Percentiles rank a stretch among this genome's conserved stretches.
Evolutionary conservation across 208 protist genomes (phyloP).

Genomic region (Hexamita inflata): DNA sequence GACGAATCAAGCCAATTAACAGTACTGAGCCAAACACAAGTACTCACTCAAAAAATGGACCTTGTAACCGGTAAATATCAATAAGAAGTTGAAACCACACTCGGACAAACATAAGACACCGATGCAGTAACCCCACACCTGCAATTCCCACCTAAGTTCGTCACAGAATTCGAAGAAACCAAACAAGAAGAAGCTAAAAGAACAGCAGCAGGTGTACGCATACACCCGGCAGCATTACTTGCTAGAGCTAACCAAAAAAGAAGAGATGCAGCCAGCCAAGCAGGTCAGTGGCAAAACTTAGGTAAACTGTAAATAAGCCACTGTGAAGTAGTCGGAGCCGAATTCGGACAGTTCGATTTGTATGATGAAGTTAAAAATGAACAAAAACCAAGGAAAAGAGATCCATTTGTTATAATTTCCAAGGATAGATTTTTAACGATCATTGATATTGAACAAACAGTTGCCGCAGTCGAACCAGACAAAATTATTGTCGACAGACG

Average conservation of each 20-base stretch:
- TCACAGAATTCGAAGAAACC: background rate
- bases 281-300: slow-evolving; percentile 7
- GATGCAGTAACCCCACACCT: too few relatives aligned
- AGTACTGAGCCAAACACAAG: too few relatives aligned
- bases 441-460: slow-evolving; percentile 7
- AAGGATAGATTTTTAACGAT: slow-evolving; percentile 25
- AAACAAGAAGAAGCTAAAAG: background rate
- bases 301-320: background rate
- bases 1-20: too few relatives aligned
- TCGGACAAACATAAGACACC: too few relatives aligned
- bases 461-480: background rate
- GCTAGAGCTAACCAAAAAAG: slow-evolving; percentile 15
- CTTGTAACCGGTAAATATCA: too few relatives aligned
- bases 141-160: background rate
- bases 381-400: too few relatives aligned
- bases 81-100: too few relatives aligned
- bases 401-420: slow-evolving; percentile 10
- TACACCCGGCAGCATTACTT: slow-evolving; percentile 15
- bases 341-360: too few relatives aligned
- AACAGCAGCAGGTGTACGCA: background rate
- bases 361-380: too few relatives aligned
- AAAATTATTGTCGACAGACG: slow-evolving; percentile 19
- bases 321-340: too few relatives aligned
- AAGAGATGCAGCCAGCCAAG: background rate
- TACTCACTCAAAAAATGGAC: too few relatives aligned